Base-by-base conservation (phyloP, 2,329 filamentous ascomycete species). In the Penicillium italicum region DNA sequence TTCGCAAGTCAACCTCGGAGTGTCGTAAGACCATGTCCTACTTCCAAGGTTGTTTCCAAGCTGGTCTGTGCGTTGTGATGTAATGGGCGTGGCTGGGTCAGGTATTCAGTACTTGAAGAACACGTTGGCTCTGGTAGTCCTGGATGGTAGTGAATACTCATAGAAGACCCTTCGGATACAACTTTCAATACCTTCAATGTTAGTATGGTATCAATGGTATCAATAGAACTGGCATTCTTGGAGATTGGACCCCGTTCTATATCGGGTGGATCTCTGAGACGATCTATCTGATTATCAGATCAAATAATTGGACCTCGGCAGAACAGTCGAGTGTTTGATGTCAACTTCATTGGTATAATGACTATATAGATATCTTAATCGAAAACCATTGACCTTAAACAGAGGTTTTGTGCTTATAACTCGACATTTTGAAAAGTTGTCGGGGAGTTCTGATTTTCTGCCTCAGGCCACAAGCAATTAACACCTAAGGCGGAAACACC, bases 61-160 rank as follows among this genome's bases (percentile, higher is more conserved):
- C 0, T 50, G 53, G 55, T 54, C 55, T 41, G 55, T 57, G 55
- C 50, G 33, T 34, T 1, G 24, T 57, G 54, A 56, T 54, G 50
- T 48, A 54, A 53, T 54, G 22, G 20, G 12, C 11, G 16, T 26
- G 49, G 50, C 37, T 44, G 40, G 41, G 42, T 1, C 1, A 11
- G 9, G 43, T 45, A 34, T 16, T 20, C 1, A 28, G 33, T 46
- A 33, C 33, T 31, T 24, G 11, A 45, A 8, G 2, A 24, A 34
- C 14, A 24, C 8, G 4, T 2, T 33, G 11, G 3, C 0, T n/a
- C n/a, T 12, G 14, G 20, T 34, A 8, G 18, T 3, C 1, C 24
- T 24, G 1, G 5, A n/a, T 5, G 0, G 30, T 45, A 45, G 1
- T 9, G 2, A 9, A n/a, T 43, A 20, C 38, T 30, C 4, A 3